Conservation (phyloP, 108 stramenopile species). For the Nitzschia sp. region DNA sequence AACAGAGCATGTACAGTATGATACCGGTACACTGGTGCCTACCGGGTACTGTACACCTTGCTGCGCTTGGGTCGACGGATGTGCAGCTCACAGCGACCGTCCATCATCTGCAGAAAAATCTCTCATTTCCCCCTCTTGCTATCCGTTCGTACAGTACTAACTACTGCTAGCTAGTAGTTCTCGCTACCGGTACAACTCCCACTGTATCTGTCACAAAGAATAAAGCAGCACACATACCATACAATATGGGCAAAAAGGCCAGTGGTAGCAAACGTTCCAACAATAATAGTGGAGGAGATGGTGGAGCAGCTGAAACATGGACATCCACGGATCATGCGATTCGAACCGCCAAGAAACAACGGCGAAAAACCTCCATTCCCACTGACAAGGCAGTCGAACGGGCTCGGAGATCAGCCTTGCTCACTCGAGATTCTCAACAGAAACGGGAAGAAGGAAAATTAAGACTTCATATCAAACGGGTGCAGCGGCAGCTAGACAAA, state of each 20-base stretch:
- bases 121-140: no score
- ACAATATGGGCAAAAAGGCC: constrained; percentile 8
- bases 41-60: no score
- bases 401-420: constrained; percentile 27
- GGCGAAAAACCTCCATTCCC: constrained; percentile 8
- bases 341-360: constrained; percentile 39
- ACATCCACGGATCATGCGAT: constrained; percentile 38
- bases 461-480: constrained; percentile 66
- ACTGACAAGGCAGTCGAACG: constrained; percentile 29
- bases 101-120: no score
- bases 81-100: no score
- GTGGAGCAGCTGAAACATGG: constrained; percentile 29
- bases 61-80: no score
- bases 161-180: no score
- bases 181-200: no score
- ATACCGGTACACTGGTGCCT: no score
- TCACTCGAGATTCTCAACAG: constrained; percentile 44
- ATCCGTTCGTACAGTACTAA: no score
- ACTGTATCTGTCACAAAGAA: no score
- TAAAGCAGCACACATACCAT: no score
- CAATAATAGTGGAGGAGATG: background rate
- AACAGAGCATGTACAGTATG: no score
- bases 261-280: background rate
- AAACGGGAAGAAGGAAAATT: constrained; percentile 47
- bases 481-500: constrained; percentile 55